Evolutionary conservation across 192 early-diverging fungal genomes (phyloP), one percentile per base, ranked within the genome.

Genomic region (Mortierella antarctica): DNA sequence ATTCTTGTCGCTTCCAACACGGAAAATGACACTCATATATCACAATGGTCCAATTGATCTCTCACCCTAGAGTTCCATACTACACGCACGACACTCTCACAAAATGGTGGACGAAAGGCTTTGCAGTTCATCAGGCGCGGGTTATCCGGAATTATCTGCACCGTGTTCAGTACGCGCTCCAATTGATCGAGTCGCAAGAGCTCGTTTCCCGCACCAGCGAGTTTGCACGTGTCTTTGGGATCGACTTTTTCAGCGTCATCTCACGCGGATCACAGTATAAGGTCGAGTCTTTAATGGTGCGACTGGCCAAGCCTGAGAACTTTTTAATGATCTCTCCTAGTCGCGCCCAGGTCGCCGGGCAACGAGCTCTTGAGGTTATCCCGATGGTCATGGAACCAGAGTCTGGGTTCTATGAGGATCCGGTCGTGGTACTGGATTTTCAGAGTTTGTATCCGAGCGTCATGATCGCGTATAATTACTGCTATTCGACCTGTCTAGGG

Each of bases 381-480:
- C 95, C 96, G 9, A 85, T 98, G 47, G 90, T 94, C 15, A 89
- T 97, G 87, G 97, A 98, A 81, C 97, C 97, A 11, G 69, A 88
- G 56, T 92, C 95, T 14, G 73, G 85, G 21, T 95, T 95, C 67
- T 98, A 96, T 83, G 91, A 83, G 15, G 91, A 92, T 74, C 97
- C 97, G 6, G 68, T 97, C 23, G 79, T 96, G 2, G 95, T 98
- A 6, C 83, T 97, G 41, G 97, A 98, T 83, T 98, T 98, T 58
- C 96, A 97, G 74, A 94, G 92, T 56, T 83, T 98, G 17, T 98
- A 98, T 63, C 97, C 97, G 18, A 96, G 94, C 69, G 86, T 98
- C 15, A 96, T 98, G 92, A 97, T 98, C 75, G 97, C 96, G 0
- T 98, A 96, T 83, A 98, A 98, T 75, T 95, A 93, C 54, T 98